Base-by-base conservation (phyloP, 495 filamentous ascomycete species). In the Trichoderma virens region DNA sequence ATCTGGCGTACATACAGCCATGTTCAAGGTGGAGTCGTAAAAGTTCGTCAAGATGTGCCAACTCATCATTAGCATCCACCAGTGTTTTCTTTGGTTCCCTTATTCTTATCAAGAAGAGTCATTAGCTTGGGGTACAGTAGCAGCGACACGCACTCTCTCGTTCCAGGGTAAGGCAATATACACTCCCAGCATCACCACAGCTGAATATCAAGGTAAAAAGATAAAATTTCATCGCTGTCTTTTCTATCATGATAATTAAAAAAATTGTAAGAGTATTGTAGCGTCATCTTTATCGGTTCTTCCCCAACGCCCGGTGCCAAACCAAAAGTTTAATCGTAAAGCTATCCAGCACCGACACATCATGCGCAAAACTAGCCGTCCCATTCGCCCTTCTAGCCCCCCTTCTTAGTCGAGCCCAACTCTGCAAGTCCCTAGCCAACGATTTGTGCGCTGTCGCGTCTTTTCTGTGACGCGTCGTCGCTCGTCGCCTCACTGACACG, bases 161-260 rank as follows among this genome's bases (percentile, higher is more conserved):
- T n/a, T n/a, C n/a, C n/a, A n/a, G n/a, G n/a, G n/a, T n/a, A n/a
- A n/a, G n/a, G n/a, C n/a, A n/a, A n/a, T n/a, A n/a, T n/a, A 1
- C 35, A 39, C 35, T 11, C 5, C 35, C 38, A 41, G 5, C 11
- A 41, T 16, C 5, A 41, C 11, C 13, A 4, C 38, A 41, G 38
- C 11, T 16, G 14, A 1, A 41, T 41, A 41, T 41, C 11, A 16
- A n/a, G n/a, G n/a, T n/a, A n/a, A n/a, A n/a, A n/a, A n/a, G n/a
- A n/a, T n/a, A n/a, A n/a, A n/a, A n/a, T n/a, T n/a, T n/a, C 31
- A 60, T 64, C 64, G 62, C 61, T 65, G 61, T 66, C 64, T 69
- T 65, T 45, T 70, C 67, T 71, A 69, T 56, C 67, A 56, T 56
- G 23, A 56, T 20, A 9, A 30, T 11, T 28, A 56, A 31, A 56